phyloP scores from a whole-genome alignment of 106 monocot genomes.

The Gastrodia elata region DNA sequence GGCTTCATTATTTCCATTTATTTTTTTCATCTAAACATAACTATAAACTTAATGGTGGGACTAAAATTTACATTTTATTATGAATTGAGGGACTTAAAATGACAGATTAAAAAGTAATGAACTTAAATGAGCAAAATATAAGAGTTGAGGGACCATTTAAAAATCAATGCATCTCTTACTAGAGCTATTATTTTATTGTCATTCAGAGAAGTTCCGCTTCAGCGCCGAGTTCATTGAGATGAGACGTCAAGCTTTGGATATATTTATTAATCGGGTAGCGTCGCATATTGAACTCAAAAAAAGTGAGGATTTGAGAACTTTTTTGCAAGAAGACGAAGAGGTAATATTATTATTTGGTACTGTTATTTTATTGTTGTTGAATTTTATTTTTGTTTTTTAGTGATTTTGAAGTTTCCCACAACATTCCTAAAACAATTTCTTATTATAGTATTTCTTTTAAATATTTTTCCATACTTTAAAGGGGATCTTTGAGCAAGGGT shows the following conservation, averaged over 20 bases:
- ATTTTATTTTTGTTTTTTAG: background rate
- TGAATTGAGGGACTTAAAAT: too few relatives aligned
- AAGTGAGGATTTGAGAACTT: constrained; percentile 26
- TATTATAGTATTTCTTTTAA: background rate
- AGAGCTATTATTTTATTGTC: background rate
- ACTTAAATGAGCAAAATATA: too few relatives aligned
- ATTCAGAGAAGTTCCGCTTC: constrained; percentile 27
- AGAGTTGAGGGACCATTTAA: too few relatives aligned
- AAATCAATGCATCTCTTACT: background rate
- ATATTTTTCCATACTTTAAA: background rate
- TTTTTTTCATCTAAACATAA: too few relatives aligned
- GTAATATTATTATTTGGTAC: constrained; percentile 9
- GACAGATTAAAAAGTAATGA: too few relatives aligned
- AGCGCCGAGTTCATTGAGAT: constrained; percentile 26
- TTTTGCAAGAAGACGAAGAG: constrained; percentile 29
- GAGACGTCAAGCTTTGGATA: constrained; percentile 20
- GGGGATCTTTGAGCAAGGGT: background rate
- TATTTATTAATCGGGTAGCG: constrained; percentile 21
- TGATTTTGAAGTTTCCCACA: background rate
- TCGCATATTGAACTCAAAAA: constrained; percentile 22
- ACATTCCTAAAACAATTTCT: background rate
- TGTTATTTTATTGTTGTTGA: background rate
- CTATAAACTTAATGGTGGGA: too few relatives aligned
- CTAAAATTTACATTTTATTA: too few relatives aligned
- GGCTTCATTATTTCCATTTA: too few relatives aligned